Evolutionary conservation across 148 eudicot genomes (phyloP).

Genomic region (Vaccinium myrtillus): DNA sequence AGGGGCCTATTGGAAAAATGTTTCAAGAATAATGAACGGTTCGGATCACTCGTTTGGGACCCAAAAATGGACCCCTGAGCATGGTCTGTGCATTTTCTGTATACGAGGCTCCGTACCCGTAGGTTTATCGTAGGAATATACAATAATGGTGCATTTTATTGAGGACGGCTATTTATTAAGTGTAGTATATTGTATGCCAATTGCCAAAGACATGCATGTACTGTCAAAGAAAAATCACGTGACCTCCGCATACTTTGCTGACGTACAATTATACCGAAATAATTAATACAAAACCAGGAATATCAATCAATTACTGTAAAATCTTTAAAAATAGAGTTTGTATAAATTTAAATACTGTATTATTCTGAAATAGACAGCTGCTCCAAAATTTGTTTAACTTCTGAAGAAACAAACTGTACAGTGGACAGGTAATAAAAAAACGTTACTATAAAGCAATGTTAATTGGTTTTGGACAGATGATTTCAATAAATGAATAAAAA

Average conservation of each 20-base stretch:
- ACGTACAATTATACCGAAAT: not conserved
- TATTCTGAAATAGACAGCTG: not conserved
- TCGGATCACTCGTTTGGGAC: no score
- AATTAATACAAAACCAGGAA: not conserved
- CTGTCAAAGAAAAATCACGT: not conserved
- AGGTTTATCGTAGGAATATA: no score
- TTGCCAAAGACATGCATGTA: not conserved
- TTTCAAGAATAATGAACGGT: no score
- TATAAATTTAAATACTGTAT: not conserved
- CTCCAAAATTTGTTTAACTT: not conserved
- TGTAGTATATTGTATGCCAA: not conserved
- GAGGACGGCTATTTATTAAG: no score
- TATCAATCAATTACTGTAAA: not conserved
- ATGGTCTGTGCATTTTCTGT: no score
- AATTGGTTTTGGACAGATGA: not conserved
- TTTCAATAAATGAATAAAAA: not conserved
- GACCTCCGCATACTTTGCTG: slow-evolving; percentile 9
- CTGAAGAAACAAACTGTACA: not conserved
- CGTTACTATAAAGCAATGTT: no score
- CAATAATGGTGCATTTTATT: no score
- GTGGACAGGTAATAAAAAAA: not conserved
- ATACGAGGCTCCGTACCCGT: no score
- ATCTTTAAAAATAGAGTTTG: not conserved
- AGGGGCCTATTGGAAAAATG: no score
- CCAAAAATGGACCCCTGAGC: no score